Evolutionary conservation across 768 basidiomycete species (phyloP).

Genomic region (Omphalotus guepiniiformis): DNA sequence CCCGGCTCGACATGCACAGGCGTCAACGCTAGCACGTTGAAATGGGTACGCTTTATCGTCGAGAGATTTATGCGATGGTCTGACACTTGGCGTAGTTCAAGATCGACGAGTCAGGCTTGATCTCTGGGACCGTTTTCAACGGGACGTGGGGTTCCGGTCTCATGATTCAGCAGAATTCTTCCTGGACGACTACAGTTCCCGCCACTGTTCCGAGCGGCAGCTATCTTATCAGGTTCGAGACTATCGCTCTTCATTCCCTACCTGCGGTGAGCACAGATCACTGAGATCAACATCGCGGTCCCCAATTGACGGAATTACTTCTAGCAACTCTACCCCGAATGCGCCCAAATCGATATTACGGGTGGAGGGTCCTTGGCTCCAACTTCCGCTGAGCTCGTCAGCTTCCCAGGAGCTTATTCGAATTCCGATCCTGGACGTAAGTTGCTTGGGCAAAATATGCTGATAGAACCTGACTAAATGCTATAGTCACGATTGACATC

Average conservation of each 20-base stretch:
- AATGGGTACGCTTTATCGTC: conserved; percentile 33
- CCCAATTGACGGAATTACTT: no score
- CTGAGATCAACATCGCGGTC: background rate
- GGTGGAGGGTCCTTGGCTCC: conserved; percentile 38
- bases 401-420: conserved; percentile 43
- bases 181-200: conserved; percentile 44
- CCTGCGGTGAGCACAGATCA: conserved; percentile 38
- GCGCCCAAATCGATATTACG: conserved; percentile 40
- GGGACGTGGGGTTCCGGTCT: conserved; percentile 40
- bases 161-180: conserved; percentile 43
- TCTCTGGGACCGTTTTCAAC: conserved; percentile 35
- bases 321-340: conserved; percentile 71
- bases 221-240: conserved; percentile 49
- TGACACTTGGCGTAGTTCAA: conserved; percentile 31
- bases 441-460: no score
- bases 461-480: no score
- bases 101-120: conserved; percentile 41
- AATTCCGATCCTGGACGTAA: conserved; percentile 39
- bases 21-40: conserved; percentile 30
- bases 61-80: background rate
- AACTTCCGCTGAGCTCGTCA: conserved; percentile 39
- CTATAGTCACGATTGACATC: conserved; percentile 35
- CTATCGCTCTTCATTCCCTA: conserved; percentile 45
- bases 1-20: conserved; percentile 38
- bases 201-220: conserved; percentile 37